These are phyloP conservation scores for Cladophialophora immunda DNA, from an alignment of 2,329 filamentous ascomycete species.

Conservation along the genomic window DNA sequence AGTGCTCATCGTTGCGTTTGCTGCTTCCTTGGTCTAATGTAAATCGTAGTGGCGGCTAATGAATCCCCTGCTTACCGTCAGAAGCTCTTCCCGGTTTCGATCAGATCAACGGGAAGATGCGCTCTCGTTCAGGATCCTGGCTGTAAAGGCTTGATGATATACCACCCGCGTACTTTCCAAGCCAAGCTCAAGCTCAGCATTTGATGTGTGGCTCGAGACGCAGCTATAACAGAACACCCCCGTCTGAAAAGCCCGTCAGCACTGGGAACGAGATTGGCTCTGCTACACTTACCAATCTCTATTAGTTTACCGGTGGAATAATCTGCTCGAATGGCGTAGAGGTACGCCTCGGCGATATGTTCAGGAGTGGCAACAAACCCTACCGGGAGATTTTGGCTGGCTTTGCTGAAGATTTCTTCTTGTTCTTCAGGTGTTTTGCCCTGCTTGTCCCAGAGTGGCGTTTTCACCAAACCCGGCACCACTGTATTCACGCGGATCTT, in stretches of 20 bases:
- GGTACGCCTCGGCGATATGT: conserved; percentile 57
- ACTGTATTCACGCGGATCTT: conserved; percentile 72
- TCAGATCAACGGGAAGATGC: background rate
- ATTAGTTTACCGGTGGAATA: conserved; percentile 37
- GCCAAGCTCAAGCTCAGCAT: background rate
- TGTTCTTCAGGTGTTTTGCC: conserved; percentile 40
- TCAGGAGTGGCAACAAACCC: conserved; percentile 50
- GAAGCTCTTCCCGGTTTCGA: background rate
- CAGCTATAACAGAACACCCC: conserved; percentile 12
- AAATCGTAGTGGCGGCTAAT: background rate
- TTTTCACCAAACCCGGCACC: conserved; percentile 62
- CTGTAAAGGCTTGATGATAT: background rate
- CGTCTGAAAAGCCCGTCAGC: conserved; percentile 8
- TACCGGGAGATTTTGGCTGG: conserved; percentile 33
- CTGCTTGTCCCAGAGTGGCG: conserved; percentile 51
- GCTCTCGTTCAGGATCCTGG: background rate
- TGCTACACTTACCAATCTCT: conserved; percentile 33
- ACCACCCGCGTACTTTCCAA: background rate
- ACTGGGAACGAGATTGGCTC: background rate
- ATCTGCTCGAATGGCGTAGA: conserved; percentile 46
- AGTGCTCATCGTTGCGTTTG: background rate
- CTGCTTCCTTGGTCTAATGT: background rate
- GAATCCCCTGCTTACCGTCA: background rate
- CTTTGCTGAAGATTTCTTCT: conserved; percentile 33
- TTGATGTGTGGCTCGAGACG: background rate